Base-by-base conservation (phyloP, 2,329 filamentous ascomycete genomes). In the Xylariaceae sp. region DNA sequence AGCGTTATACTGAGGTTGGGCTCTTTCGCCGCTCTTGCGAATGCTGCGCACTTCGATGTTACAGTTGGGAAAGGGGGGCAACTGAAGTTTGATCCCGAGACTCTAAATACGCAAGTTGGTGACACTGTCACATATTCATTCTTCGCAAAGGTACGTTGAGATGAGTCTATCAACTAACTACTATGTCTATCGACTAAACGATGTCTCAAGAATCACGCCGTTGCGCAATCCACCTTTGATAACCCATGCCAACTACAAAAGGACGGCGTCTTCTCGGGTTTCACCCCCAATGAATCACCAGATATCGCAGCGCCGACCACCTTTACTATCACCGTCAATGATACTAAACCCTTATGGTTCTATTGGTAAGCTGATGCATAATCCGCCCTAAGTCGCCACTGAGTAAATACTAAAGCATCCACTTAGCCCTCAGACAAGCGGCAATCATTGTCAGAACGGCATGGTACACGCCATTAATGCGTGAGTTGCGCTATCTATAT, bases 281-380 rank as follows among this genome's bases (percentile, higher is more conserved):
- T 76, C 56, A 71, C 74, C 26, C 73, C 74, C 0, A 71, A 66
- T 6, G 42, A 56, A 7, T 66, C 67, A 1, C 51, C 67, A 2
- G 71, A 74, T 32, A 63, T 62, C 0, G 68, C 66, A 5, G 65
- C 71, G 2, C 65, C 69, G 14, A 75, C 73, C 0, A 70, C 73
- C 7, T 82, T 77, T 66, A 76, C 74, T 26, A 74, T 81, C 55
- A 73, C 71, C 2, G 64, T 82, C 43, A 75, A 77, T 40, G 72
- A 79, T 60, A 77, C 74, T 2, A 74, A 76, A 55, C 76, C 79
- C 3, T 71, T 79, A 18, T 82, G 78, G 77, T 73, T 78, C 55
- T 82, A 81, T 63, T 82, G 65, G 65, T 67, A 37, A 62, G 65
- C 40, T 40, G 3, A 2, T 18, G 14, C 7, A 2, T 7, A 4